phyloP scores from a whole-genome alignment of 2,329 filamentous ascomycete genomes.

The Coleophoma eucalyptorum region DNA sequence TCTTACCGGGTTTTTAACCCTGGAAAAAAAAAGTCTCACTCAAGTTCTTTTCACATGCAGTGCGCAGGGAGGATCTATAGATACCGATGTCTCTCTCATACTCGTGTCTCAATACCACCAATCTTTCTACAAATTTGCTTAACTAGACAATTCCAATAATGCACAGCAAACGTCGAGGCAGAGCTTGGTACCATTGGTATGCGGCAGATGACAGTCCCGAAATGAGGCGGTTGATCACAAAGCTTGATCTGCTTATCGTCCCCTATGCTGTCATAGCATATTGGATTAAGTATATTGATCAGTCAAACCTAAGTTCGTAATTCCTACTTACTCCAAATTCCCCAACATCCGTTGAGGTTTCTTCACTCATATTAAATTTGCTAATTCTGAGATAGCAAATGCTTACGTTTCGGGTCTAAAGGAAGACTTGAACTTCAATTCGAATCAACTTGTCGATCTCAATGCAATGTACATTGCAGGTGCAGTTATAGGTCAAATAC shows the following conservation, averaged over 20 bases:
- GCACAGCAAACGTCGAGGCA: conserved; percentile 13
- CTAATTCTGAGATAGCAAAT: conserved; percentile 20
- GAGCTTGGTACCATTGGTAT: conserved; percentile 38
- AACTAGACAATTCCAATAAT: background rate
- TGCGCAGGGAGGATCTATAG: too few relatives aligned
- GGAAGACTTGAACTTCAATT: conserved; percentile 41
- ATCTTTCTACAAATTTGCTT: too few relatives aligned
- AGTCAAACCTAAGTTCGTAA: conserved; percentile 18
- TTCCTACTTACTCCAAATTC: background rate
- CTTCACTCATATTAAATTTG: background rate
- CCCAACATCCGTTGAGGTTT: background rate
- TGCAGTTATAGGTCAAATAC: conserved; percentile 20
- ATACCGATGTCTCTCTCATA: too few relatives aligned
- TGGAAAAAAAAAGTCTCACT: too few relatives aligned
- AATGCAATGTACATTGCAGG: conserved; percentile 20
- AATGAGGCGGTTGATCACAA: conserved; percentile 47
- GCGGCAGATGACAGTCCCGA: conserved; percentile 42
- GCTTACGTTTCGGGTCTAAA: conserved; percentile 25
- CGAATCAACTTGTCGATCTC: conserved; percentile 41
- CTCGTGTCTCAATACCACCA: too few relatives aligned
- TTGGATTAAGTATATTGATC: conserved; percentile 36
- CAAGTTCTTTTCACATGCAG: too few relatives aligned
- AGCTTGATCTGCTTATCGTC: conserved; percentile 52
- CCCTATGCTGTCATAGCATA: conserved; percentile 52
- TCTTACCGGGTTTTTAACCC: too few relatives aligned